phyloP scores from a whole-genome alignment of 306 rosid genomes.

The Cicer chorassanicum region DNA sequence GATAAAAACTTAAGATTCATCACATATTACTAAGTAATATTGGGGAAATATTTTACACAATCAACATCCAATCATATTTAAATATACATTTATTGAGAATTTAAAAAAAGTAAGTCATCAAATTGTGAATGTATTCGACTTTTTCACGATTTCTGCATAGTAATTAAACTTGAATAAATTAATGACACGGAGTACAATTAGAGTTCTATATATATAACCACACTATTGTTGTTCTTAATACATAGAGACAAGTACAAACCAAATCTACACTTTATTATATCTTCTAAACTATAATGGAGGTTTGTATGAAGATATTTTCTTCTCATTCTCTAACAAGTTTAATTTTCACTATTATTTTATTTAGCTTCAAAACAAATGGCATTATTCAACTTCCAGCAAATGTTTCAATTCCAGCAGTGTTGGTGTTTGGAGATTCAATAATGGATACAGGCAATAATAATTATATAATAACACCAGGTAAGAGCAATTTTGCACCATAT shows the following conservation, averaged over 20 bases:
- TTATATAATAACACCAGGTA: not conserved
- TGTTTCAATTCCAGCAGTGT: constrained; percentile 55
- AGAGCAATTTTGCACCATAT: constrained; percentile 46
- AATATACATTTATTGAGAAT: no score
- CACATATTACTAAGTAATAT: no score
- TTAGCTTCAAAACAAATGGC: constrained; percentile 21
- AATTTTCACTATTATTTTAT: not conserved
- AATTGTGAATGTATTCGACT: no score
- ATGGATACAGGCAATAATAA: constrained; percentile 84
- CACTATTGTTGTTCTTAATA: not conserved
- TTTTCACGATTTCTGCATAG: no score
- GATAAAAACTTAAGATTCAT: no score
- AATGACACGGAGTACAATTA: not conserved
- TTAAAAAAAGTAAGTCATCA: no score
- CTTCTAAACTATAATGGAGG: not conserved
- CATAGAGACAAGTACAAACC: not conserved
- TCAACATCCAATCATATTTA: no score
- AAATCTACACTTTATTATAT: not conserved
- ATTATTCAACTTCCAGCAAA: constrained; percentile 47
- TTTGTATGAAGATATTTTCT: constrained; percentile 3
- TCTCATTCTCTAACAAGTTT: not conserved
- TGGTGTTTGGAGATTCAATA: constrained; percentile 73
- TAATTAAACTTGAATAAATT: no score
- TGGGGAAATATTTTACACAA: no score
- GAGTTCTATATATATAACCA: not conserved